Evolutionary conservation across 108 stramenopile species (phyloP), one percentile per base, ranked within the genome.

Genomic region (Epithemia pelagica): DNA sequence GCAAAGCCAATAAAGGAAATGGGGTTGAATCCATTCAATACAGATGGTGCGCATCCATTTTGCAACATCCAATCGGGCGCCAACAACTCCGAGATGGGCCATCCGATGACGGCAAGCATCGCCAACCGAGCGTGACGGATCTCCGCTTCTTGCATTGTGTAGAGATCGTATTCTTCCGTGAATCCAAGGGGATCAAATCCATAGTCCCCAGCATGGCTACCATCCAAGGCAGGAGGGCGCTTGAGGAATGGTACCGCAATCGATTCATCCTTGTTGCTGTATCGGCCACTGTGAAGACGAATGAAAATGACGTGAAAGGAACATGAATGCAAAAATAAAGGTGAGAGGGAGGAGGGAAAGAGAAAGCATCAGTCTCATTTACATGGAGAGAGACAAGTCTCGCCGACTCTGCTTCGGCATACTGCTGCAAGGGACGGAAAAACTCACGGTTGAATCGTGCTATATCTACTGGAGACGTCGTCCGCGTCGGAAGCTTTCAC

Each of bases 71-170:
- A 90, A 7, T 62, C 24, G 31, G 89, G 84, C 23, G 79, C 90
- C 10, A 89, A 56, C 23, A 92, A 68, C 67, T 95, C 94, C 20
- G 90, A 79, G 22, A 92, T 52, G 3, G 89, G 90, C 90, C 90
- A 93, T 31, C 87, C 76, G 3, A 84, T 69, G 28, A 89, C 87
- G 3, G 92, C 92, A 27, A 96, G 73, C 95, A 96, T 96, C 23
- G 89, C 88, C 70, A 96, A 68, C 30, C 95, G 79, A 21, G 89
- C 92, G 64, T 96, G 95, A 24, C 90, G 84, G 61, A 96, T 82
- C 72, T 96, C 95, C 32, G 90, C 87, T 67, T 91, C 91, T 30
- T 89, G 79, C 58, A 92, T 92, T 60, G 86, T 78, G 23, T 76
- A 67, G 0, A 93, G 74, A 32, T 76, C 75, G 59, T 87, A 83